Conservation (phyloP, 257 asterid species). For the Petrea volubilis region DNA sequence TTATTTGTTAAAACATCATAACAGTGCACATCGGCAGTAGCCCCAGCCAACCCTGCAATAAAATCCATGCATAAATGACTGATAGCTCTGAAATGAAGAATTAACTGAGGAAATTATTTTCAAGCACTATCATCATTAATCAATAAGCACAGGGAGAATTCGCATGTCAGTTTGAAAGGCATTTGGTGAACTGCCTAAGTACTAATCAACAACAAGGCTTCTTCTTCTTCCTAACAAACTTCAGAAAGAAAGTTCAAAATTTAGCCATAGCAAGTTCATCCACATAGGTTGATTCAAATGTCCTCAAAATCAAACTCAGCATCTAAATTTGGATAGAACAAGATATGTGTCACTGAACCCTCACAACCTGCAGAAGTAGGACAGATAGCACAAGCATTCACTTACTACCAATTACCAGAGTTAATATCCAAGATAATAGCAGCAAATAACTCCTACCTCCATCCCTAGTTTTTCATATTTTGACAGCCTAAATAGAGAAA, state of each 20-base stretch:
- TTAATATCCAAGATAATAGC: neutral
- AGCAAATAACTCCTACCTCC: constrained; percentile 15
- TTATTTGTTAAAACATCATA: constrained; percentile 89
- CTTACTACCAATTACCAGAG: constrained; percentile 1
- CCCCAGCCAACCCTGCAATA: constrained; percentile 94
- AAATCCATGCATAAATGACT: constrained; percentile 24
- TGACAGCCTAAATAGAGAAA: constrained; percentile 6
- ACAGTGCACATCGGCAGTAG: constrained; percentile 96
- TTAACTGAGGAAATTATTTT: neutral
- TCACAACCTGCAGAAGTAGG: neutral
- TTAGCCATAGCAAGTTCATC: neutral
- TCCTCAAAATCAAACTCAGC: constrained; percentile 7
- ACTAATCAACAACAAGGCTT: neutral
- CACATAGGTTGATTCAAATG: neutral
- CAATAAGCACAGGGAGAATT: neutral
- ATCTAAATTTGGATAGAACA: constrained; percentile 12
- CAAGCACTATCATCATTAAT: constrained; percentile 10
- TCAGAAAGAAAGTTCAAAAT: constrained; percentile 1
- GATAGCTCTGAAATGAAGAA: neutral
- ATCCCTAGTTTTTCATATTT: constrained; percentile 10
- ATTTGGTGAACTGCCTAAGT: constrained; percentile 9
- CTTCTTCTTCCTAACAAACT: neutral
- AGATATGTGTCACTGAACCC: neutral
- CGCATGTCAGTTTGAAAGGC: neutral
- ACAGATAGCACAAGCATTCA: neutral